These are phyloP conservation scores for Annona cherimola DNA, from an alignment of 164 flowering plant genomes.

Conservation along the genomic window DNA sequence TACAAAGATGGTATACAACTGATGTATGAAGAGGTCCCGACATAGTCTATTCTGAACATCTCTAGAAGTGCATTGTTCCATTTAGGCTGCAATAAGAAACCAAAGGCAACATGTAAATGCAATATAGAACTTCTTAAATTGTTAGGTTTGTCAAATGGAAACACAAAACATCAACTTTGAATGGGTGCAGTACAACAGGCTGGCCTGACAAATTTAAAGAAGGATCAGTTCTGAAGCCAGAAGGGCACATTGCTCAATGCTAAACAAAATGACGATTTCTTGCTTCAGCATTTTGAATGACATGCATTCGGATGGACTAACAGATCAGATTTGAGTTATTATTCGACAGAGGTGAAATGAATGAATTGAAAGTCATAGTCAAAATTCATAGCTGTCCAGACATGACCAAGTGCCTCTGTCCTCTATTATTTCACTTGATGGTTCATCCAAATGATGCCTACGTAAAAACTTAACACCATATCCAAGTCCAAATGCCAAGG, in stretches of 20 bases:
- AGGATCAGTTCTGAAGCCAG: not conserved
- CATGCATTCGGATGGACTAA: not conserved
- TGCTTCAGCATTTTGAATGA: not conserved
- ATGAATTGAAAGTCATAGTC: not conserved
- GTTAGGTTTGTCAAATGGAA: not conserved
- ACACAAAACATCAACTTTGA: not conserved
- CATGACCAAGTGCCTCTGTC: too few relatives aligned
- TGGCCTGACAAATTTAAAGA: not conserved
- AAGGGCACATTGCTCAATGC: not conserved
- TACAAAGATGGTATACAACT: slow-evolving; percentile 59
- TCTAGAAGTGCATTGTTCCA: slow-evolving; percentile 85
- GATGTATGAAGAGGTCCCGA: slow-evolving; percentile 71
- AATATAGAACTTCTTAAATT: not conserved
- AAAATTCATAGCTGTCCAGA: not conserved
- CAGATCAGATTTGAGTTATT: too few relatives aligned
- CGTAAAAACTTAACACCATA: not conserved
- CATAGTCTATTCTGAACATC: slow-evolving; percentile 80
- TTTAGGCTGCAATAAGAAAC: slow-evolving; percentile 48
- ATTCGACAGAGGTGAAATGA: not conserved
- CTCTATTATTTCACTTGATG: too few relatives aligned
- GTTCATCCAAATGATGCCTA: not conserved
- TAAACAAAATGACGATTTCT: not conserved
- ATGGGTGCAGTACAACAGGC: not conserved
- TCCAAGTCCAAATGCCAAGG: not conserved
- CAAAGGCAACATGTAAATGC: not conserved